phyloP scores from a whole-genome alignment of 2,329 filamentous ascomycete genomes.

The Elsinoe necatrix region DNA sequence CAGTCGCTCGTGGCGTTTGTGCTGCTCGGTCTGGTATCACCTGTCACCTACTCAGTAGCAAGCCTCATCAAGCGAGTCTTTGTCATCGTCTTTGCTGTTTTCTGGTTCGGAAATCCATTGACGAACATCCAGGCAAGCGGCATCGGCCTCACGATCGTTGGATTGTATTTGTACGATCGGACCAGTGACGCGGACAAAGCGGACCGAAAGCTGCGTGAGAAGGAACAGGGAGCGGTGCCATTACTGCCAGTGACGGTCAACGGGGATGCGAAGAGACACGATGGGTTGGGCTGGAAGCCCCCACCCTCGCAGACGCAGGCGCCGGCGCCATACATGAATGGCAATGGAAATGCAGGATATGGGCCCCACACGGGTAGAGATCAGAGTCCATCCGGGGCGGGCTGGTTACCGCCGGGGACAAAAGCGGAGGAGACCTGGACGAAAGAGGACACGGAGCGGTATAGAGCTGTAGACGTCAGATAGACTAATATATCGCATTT shows the following conservation, averaged over 20 bases:
- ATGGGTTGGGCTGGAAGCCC: constrained; percentile 24
- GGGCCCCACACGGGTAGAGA: not conserved
- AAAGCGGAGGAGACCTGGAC: constrained; percentile 81
- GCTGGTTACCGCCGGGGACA: constrained; percentile 69
- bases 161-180: constrained; percentile 90
- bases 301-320: constrained; percentile 2
- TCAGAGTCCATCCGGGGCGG: constrained; percentile 20
- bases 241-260: constrained; percentile 56
- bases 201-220: constrained; percentile 61
- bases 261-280: constrained; percentile 29
- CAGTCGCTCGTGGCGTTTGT: constrained; percentile 95
- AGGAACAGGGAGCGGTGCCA: constrained; percentile 53
- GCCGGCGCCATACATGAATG: constrained; percentile 20
- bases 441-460: constrained; percentile 9
- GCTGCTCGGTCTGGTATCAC: constrained; percentile 83
- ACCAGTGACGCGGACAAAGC: constrained; percentile 82
- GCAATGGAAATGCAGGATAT: constrained; percentile 21
- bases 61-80: constrained; percentile 95
- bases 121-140: constrained; percentile 74
- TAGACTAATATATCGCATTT: constrained; percentile 4
- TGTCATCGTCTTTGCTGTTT: constrained; percentile 85
- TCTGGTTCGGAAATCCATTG: constrained; percentile 92
- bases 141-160: constrained; percentile 81
- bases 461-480: constrained; percentile 14
- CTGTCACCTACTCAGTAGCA: constrained; percentile 94